These are phyloP conservation scores for Tetradesmus lagerheimii DNA, from an alignment of 139 green algal genomes.

Conservation along the genomic window DNA sequence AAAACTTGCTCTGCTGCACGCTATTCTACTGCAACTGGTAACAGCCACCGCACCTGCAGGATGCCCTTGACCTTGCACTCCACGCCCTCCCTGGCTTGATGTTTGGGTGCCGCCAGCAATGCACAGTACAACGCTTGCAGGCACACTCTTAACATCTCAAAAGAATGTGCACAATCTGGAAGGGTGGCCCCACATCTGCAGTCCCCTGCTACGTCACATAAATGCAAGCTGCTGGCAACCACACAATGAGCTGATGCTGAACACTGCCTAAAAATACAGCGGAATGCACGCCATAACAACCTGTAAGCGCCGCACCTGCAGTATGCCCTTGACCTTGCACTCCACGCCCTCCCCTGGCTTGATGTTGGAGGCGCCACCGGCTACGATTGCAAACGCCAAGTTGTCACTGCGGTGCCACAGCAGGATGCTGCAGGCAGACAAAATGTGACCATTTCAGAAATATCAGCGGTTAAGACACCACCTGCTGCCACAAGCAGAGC, in stretches of 20 bases:
- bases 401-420: constrained; percentile 87
- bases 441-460: no score
- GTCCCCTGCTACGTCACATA: no score
- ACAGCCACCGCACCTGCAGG: constrained; percentile 78
- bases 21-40: no score
- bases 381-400: constrained; percentile 79
- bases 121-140: no score
- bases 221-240: no score
- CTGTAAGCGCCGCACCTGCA: constrained; percentile 75
- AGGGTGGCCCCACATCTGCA: no score
- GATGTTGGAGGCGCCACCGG: constrained; percentile 69
- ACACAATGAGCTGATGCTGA: constrained; percentile 61
- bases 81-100: constrained; percentile 71
- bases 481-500: no score
- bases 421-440: constrained; percentile 71
- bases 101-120: no score
- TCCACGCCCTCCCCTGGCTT: constrained; percentile 73
- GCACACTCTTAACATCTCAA: no score
- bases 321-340: constrained; percentile 82
- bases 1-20: no score
- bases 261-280: constrained; percentile 37
- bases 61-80: constrained; percentile 84
- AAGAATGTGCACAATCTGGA: no score
- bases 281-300: background rate
- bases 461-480: no score